Base-by-base conservation (phyloP, 2,329 filamentous ascomycete genomes). In the Penicillium nordicum region DNA sequence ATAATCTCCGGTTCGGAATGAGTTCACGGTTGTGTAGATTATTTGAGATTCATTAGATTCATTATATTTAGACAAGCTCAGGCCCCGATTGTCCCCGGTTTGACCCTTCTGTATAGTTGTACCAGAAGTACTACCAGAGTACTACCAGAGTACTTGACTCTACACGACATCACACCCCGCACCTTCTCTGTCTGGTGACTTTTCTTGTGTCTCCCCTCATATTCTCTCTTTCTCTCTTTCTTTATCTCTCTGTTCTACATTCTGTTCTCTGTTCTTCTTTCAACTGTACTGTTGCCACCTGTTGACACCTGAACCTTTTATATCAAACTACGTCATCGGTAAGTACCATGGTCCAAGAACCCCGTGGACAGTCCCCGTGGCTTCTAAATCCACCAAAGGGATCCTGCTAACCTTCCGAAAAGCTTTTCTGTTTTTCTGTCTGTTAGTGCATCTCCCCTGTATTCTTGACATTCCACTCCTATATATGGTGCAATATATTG, bases 101-200 rank as follows among this genome's bases (percentile, higher is more conserved):
- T 29, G 43, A 49, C 44, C 55, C 29, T 47, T 25, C 29, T 43
- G 23, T 43, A 27, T 43, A n/a, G 40, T 47, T 43, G 48, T 42
- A 50, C 48, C 37, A 21, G 21, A 21, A 21, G 21, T 21, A 21
- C 21, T 21, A 21, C 21, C 37, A 30, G 37, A 48, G 14, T 48
- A 43, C 36, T 21, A 21, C 21, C 37, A 30, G 37, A 48, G 14
- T 48, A 43, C 36, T 21, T 21, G 18, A 48, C 12, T 38, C 23
- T 10, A 27, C 23, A 36, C 40, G 11, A 50, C 34, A 46, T 29
- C 38, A 52, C 53, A 51, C 53, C 53, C 53, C 56, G 56, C 52
- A 58, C 53, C 36, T 46, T n/a, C 36, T 38, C 40, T 54, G 55
- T 49, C 52, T 18, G 43, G 68, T 57, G 58, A 57, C 71, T 71